Evolutionary conservation across 768 basidiomycete species (phyloP).

Genomic region (Hortiboletus campestris): DNA sequence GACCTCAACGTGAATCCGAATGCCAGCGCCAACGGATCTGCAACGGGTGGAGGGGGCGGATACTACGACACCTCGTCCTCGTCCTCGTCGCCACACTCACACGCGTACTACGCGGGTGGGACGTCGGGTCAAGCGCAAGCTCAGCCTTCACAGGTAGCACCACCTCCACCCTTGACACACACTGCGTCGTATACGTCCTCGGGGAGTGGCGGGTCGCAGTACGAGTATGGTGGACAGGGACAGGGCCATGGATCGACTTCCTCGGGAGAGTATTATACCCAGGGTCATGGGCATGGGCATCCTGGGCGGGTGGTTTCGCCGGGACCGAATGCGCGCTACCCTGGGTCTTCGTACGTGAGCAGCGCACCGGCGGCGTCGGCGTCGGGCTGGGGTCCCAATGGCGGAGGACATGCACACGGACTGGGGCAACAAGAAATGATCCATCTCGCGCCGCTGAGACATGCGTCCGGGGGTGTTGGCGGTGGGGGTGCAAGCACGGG

Average conservation of each 20-base stretch:
- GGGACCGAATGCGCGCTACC: slow-evolving; percentile 17
- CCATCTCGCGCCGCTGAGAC: slow-evolving; percentile 36
- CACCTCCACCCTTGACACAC: slow-evolving; percentile 19
- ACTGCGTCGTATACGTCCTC: slow-evolving; percentile 22
- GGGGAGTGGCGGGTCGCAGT: slow-evolving; percentile 23
- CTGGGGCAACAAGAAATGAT: slow-evolving; percentile 33
- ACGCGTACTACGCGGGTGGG: slow-evolving; percentile 21
- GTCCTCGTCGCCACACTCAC: slow-evolving; percentile 20
- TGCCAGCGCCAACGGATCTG: slow-evolving; percentile 8
- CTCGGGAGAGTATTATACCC: slow-evolving; percentile 26
- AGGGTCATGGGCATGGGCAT: slow-evolving; percentile 15
- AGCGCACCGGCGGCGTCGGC: neutral
- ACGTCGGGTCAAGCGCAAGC: slow-evolving; percentile 14
- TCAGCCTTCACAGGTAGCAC: slow-evolving; percentile 19
- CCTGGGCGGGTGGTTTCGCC: slow-evolving; percentile 20
- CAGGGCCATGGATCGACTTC: slow-evolving; percentile 21
- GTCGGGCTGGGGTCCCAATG: slow-evolving; percentile 20
- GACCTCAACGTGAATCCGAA: slow-evolving; percentile 16
- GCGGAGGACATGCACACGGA: slow-evolving; percentile 13
- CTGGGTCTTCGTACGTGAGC: slow-evolving; percentile 7
- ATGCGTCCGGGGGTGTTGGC: slow-evolving; percentile 7
- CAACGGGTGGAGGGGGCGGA: slow-evolving; percentile 9
- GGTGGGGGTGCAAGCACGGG: slow-evolving; percentile 7
- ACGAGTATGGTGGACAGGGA: slow-evolving; percentile 21
- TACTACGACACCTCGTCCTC: slow-evolving; percentile 28